Evolutionary conservation across 306 rosid species (phyloP).

Genomic region (Vicia sativa): DNA sequence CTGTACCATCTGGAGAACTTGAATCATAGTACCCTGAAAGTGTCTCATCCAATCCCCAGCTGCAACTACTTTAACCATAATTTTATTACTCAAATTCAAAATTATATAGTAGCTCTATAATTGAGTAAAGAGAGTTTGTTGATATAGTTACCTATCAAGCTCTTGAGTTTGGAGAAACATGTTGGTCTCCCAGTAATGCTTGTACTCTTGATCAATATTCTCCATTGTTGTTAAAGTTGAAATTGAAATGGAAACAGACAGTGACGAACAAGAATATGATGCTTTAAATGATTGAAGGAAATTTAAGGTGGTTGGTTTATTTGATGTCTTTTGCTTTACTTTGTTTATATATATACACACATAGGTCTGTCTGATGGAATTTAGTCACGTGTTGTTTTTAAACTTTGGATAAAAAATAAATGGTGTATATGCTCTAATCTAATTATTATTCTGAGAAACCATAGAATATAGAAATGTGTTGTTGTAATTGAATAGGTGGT

Average conservation of each 20-base stretch:
- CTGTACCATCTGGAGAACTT: slow-evolving; percentile 91
- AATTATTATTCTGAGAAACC: too few species aligned
- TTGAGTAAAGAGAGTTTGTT: not conserved
- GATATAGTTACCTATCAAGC: slow-evolving; percentile 59
- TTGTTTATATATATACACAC: not conserved
- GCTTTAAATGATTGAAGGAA: not conserved
- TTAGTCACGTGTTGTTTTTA: not conserved
- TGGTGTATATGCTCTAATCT: too few species aligned
- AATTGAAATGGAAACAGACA: not conserved
- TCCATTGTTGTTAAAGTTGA: slow-evolving; percentile 53
- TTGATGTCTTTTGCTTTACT: not conserved
- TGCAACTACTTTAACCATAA: not conserved
- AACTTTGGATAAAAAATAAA: not conserved
- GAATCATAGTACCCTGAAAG: slow-evolving; percentile 77
- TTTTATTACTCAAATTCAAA: too few species aligned
- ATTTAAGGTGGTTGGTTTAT: not conserved
- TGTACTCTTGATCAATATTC: slow-evolving; percentile 66
- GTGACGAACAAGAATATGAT: not conserved
- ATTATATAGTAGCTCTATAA: not conserved
- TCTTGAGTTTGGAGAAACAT: slow-evolving; percentile 75
- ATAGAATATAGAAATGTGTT: too few species aligned
- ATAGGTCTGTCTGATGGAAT: not conserved
- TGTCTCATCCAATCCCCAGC: slow-evolving; percentile 77
- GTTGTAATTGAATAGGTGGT: not conserved
- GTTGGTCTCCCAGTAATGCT: slow-evolving; percentile 70